Conservation (phyloP, 208 protist genomes). For the Leishmania major region DNA sequence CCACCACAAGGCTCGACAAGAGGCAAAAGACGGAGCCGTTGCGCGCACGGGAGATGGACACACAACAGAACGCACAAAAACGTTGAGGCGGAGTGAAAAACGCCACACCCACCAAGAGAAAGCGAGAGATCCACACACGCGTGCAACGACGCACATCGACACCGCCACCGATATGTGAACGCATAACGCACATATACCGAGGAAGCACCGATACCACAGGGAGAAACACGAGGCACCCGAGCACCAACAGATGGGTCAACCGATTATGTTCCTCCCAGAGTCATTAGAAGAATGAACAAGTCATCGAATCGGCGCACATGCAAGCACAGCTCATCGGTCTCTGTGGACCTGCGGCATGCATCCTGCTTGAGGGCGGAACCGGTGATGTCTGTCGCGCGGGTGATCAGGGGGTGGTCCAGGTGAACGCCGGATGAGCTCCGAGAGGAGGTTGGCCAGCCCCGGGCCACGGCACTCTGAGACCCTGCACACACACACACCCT, state of each 20-base stretch:
- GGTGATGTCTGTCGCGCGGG: neutral
- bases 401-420: neutral
- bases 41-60: neutral
- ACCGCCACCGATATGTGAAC: neutral
- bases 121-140: neutral
- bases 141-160: neutral
- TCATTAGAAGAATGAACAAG: neutral
- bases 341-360: too few species aligned
- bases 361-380: neutral
- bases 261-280: neutral
- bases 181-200: neutral
- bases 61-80: neutral
- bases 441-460: neutral
- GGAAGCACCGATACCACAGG: neutral
- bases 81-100: neutral
- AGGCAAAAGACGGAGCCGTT: neutral
- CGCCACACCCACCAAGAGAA: neutral
- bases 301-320: neutral
- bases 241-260: neutral
- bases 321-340: neutral
- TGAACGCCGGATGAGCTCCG: neutral
- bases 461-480: neutral
- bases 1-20: neutral
- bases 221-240: neutral
- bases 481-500: neutral